Conservation (phyloP, 305 asterid genomes). For the Solanum hybrid region DNA sequence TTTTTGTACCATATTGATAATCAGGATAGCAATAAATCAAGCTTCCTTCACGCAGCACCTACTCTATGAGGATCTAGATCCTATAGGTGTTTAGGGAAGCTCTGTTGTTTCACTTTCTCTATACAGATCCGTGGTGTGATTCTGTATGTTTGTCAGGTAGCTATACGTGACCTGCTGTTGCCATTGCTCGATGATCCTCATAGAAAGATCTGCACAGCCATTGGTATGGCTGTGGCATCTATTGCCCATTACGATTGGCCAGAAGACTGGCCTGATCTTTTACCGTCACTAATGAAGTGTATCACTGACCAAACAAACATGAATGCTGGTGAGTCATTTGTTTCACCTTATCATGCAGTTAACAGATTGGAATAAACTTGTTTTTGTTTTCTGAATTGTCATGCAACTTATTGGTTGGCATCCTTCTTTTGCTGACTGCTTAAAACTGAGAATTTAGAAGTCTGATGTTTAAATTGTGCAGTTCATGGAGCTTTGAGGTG, state of each 20-base stretch:
- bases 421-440: neutral
- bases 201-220: conserved; percentile 79
- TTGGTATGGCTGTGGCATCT: conserved; percentile 75
- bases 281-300: conserved; percentile 58
- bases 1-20: neutral
- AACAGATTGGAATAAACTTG: neutral
- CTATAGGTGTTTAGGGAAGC: neutral
- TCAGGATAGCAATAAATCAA: neutral
- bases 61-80: neutral
- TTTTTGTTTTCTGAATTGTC: neutral
- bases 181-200: conserved; percentile 65
- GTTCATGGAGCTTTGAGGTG: conserved; percentile 94
- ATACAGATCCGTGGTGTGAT: conserved; percentile 8
- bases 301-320: conserved; percentile 54
- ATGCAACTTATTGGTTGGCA: neutral
- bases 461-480: conserved; percentile 25
- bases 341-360: neutral
- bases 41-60: neutral
- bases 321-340: conserved; percentile 57
- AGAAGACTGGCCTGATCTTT: conserved; percentile 89
- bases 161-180: conserved; percentile 59
- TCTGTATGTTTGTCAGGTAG: conserved; percentile 37
- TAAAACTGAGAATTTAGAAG: neutral
- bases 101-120: neutral
- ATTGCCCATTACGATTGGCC: conserved; percentile 92